These are phyloP conservation scores for Tranzscheliella williamsii DNA, from an alignment of 1,284 basidiomycete species.

Conservation along the genomic window DNA sequence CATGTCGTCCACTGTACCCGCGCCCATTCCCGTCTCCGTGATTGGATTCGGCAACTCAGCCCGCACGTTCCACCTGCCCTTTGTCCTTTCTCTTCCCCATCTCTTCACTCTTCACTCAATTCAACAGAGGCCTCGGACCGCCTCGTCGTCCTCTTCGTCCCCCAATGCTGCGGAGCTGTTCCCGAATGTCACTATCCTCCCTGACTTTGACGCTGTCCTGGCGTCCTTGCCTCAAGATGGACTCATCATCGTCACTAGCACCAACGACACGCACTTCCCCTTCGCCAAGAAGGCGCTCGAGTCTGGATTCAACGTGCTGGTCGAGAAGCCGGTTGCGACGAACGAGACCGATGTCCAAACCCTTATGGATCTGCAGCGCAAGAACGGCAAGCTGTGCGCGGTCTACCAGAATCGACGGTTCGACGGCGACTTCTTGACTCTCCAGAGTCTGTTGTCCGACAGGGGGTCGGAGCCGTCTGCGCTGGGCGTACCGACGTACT, in stretches of 20 bases:
- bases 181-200: constrained; percentile 42
- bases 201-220: constrained; percentile 47
- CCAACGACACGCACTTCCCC: constrained; percentile 54
- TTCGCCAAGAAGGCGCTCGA: constrained; percentile 54
- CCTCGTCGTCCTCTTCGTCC: constrained; percentile 16
- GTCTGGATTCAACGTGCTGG: constrained; percentile 53
- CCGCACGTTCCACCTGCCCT: constrained; percentile 55
- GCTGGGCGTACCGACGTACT: constrained; percentile 50
- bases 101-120: constrained; percentile 50
- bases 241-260: constrained; percentile 57
- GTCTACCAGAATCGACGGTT: constrained; percentile 58
- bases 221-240: constrained; percentile 46
- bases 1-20: neutral
- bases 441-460: constrained; percentile 43
- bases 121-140: constrained; percentile 48
- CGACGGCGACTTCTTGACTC: constrained; percentile 57
- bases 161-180: constrained; percentile 35
- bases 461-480: constrained; percentile 41
- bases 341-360: constrained; percentile 33
- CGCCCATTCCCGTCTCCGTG: constrained; percentile 49
- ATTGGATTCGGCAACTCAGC: constrained; percentile 54
- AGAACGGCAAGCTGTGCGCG: constrained; percentile 50
- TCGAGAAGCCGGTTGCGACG: constrained; percentile 57
- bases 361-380: constrained; percentile 37
- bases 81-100: constrained; percentile 46